Evolutionary conservation across 2,329 filamentous ascomycete species (phyloP), one percentile per base, ranked within the genome.

Genomic region (Malbranchea zuffiana): DNA sequence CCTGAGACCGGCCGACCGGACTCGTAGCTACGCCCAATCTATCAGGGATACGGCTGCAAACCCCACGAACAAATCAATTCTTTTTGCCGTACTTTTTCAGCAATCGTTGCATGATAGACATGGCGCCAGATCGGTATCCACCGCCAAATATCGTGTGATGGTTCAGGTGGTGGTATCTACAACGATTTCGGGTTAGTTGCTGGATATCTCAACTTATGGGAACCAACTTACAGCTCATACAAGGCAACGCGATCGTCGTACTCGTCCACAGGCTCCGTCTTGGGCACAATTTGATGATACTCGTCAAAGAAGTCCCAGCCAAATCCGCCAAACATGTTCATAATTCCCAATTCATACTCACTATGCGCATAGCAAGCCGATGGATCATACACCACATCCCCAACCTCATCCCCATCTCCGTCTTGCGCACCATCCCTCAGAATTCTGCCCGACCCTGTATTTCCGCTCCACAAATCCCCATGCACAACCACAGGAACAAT

Each of bases 321-420:
- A 58, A 92, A 94, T 0, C 88, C 88, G 0, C 87, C 87, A 69
- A 95, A 96, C 86, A 95, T 93, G 35, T 72, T 74, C 86, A 95
- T 95, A 47, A 93, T 94, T 1, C 88, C 88, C 35, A 93, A 64
- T 48, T 95, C 88, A 57, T 80, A 95, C 64, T 96, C 88, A 1
- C 72, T 80, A 55, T 95, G 87, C 1, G 80, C 84, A 53, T 92
- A 95, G 45, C 81, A 82, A 27, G 76, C 72, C 2, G 80, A 80
- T 0, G 86, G 77, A 53, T 95, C 88, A 53, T 78, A 95, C 1
- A 93, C 74, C 1, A 94, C 75, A 46, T 86, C 79, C 47, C 87
- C 82, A 0, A 68, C 61, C 26, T 23, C 24, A 0, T 68, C 67
- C 25, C 60, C 44, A 5, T 47, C 59, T 20, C 54, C 49, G 3